Percentiles rank a stretch among this genome's conserved stretches.
Evolutionary conservation across 306 rosid genomes (phyloP).

Genomic region (Quercus ilex): DNA sequence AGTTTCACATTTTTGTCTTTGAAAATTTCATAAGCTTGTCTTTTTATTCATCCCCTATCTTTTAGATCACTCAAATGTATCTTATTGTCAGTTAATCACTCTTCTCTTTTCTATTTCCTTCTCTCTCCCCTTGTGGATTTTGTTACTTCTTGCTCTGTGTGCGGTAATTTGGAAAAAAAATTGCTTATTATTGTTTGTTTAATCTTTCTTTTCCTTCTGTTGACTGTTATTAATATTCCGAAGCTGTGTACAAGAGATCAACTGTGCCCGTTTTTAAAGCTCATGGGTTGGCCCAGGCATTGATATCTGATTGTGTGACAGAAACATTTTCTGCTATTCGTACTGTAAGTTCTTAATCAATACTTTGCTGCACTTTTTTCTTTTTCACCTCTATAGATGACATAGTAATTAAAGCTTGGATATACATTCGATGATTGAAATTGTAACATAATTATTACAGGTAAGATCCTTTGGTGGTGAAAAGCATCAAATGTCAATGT

Average conservation of each 20-base stretch:
- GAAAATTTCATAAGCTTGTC: background rate
- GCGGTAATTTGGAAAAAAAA: background rate
- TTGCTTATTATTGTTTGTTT: slow-evolving; percentile 3
- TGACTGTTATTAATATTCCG: slow-evolving; percentile 36
- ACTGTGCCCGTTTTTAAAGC: slow-evolving; percentile 80
- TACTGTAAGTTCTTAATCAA: slow-evolving; percentile 60
- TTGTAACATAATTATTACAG: slow-evolving; percentile 34
- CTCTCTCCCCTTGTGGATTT: background rate
- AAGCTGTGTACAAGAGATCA: slow-evolving; percentile 92
- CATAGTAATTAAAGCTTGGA: slow-evolving; percentile 4
- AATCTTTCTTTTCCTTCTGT: slow-evolving; percentile 21
- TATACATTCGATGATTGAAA: slow-evolving; percentile 25
- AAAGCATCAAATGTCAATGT: slow-evolving; percentile 83
- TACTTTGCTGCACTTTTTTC: background rate
- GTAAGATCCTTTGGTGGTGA: slow-evolving; percentile 96
- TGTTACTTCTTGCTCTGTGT: background rate
- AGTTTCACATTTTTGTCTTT: background rate
- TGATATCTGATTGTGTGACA: slow-evolving; percentile 80
- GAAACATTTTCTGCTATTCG: slow-evolving; percentile 98
- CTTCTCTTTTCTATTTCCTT: background rate
- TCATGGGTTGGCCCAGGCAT: slow-evolving; percentile 88
- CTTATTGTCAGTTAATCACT: background rate
- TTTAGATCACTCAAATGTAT: background rate
- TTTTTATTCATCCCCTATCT: background rate
- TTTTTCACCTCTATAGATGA: background rate